Evolutionary conservation across 768 basidiomycete genomes (phyloP).

Genomic region (Lactarius akahatsu): DNA sequence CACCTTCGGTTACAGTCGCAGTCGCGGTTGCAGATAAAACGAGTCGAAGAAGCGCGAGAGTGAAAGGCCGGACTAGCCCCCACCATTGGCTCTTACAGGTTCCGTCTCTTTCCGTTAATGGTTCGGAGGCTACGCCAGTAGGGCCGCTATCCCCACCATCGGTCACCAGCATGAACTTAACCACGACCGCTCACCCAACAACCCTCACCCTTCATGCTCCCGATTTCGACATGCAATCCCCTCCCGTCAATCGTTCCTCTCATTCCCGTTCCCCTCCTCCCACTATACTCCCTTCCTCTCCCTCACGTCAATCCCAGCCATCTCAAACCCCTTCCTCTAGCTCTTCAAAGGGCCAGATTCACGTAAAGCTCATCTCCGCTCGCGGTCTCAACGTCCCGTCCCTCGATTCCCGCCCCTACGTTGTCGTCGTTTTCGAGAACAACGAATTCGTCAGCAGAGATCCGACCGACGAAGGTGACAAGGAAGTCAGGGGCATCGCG

Average conservation of each 20-base stretch:
- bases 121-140: conserved; percentile 42
- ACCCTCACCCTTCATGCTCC: conserved; percentile 83
- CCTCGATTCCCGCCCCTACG: conserved; percentile 73
- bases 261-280: conserved; percentile 20
- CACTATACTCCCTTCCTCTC: conserved; percentile 11
- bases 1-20: conserved; percentile 6
- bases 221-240: conserved; percentile 75
- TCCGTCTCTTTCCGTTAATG: conserved; percentile 27
- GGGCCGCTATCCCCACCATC: conserved; percentile 47
- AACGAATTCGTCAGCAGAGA: conserved; percentile 96
- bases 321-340: conserved; percentile 35
- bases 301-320: conserved; percentile 36
- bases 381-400: conserved; percentile 75
- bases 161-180: conserved; percentile 44
- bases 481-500: conserved; percentile 83
- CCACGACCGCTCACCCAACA: conserved; percentile 52
- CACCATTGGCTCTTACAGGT: conserved; percentile 23
- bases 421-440: conserved; percentile 97
- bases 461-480: conserved; percentile 80
- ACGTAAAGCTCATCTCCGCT: conserved; percentile 94
- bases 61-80: conserved; percentile 14
- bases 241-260: conserved; percentile 42
- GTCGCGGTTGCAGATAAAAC: conserved; percentile 5
- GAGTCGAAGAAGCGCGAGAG: conserved; percentile 7
- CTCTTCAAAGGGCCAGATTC: conserved; percentile 71